A percentile compares a stretch with the other conserved stretches of the same genome.
These are phyloP conservation scores for Penicillium roqueforti DNA, from an alignment of 495 filamentous ascomycete species.

Conservation along the genomic window DNA sequence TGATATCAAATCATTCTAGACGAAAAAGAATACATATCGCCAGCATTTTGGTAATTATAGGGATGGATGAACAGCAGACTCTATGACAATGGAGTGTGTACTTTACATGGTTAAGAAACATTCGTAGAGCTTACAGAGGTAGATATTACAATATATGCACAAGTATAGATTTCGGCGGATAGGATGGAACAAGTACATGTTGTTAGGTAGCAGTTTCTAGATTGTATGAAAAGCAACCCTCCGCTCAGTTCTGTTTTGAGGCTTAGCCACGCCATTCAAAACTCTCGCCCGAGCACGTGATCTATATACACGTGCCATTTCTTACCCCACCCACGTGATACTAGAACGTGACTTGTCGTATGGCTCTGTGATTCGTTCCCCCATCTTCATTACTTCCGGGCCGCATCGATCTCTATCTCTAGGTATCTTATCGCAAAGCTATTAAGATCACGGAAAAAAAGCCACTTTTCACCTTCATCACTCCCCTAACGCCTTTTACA, in stretches of 20 bases:
- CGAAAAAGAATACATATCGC: too few relatives aligned
- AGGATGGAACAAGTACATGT: background rate
- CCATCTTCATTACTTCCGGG: too few relatives aligned
- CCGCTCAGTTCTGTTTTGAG: background rate
- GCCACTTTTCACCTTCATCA: background rate
- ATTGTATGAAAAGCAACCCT: too few relatives aligned
- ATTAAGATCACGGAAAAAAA: background rate
- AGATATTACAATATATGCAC: background rate
- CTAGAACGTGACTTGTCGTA: background rate
- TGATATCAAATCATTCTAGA: too few relatives aligned
- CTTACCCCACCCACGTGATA: background rate
- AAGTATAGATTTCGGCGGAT: background rate
- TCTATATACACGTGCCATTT: background rate
- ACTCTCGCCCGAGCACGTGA: background rate
- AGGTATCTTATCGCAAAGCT: conserved; percentile 1
- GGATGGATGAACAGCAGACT: too few relatives aligned
- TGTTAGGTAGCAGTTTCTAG: background rate
- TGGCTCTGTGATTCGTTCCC: background rate
- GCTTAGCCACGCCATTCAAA: background rate
- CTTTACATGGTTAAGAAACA: too few relatives aligned
- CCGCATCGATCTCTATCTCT: background rate
- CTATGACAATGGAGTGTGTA: too few relatives aligned
- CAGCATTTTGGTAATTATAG: too few relatives aligned
- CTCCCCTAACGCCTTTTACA: background rate
- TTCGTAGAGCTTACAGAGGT: background rate